phyloP scores from a whole-genome alignment of 1,284 basidiomycete species.

The Papiliotrema laurentii region DNA sequence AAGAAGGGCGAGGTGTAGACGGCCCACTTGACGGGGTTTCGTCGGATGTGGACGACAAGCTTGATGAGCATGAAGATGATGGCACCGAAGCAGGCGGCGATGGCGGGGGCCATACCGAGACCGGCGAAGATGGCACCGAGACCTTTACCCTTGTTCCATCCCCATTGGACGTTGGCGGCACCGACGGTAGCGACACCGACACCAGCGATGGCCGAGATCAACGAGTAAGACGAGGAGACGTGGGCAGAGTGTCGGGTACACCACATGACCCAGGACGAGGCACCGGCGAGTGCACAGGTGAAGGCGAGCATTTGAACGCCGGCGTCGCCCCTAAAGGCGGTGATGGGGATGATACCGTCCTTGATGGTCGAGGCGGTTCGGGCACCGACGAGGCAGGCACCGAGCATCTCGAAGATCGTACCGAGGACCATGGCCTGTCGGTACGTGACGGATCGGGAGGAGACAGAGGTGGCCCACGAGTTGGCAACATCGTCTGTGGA shows the following conservation, averaged over 20 bases:
- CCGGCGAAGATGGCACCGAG: conserved; percentile 50
- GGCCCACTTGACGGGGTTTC: conserved; percentile 44
- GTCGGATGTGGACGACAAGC: conserved; percentile 44
- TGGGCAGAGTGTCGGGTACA: conserved; percentile 48
- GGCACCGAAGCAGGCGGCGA: conserved; percentile 47
- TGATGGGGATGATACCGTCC: conserved; percentile 49
- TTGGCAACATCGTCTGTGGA: conserved; percentile 46
- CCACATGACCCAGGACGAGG: conserved; percentile 50
- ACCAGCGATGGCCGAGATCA: conserved; percentile 51
- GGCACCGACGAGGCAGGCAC: conserved; percentile 50
- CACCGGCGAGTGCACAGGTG: conserved; percentile 47
- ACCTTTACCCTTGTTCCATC: conserved; percentile 53
- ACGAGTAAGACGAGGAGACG: conserved; percentile 50
- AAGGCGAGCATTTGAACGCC: conserved; percentile 52
- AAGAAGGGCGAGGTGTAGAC: conserved; percentile 49
- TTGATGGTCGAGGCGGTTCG: conserved; percentile 52
- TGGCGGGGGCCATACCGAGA: conserved; percentile 43
- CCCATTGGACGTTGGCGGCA: conserved; percentile 49
- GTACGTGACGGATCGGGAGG: conserved; percentile 50
- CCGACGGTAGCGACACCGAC: conserved; percentile 52
- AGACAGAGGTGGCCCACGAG: conserved; percentile 52
- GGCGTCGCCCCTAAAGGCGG: conserved; percentile 49
- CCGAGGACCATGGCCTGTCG: conserved; percentile 50
- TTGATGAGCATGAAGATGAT: conserved; percentile 50
- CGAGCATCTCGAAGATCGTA: conserved; percentile 50